Percentiles rank a stretch among this genome's conserved stretches.
These are phyloP conservation scores for Haematococcus lacustris DNA, from an alignment of 139 green algal species.

Conservation along the genomic window DNA sequence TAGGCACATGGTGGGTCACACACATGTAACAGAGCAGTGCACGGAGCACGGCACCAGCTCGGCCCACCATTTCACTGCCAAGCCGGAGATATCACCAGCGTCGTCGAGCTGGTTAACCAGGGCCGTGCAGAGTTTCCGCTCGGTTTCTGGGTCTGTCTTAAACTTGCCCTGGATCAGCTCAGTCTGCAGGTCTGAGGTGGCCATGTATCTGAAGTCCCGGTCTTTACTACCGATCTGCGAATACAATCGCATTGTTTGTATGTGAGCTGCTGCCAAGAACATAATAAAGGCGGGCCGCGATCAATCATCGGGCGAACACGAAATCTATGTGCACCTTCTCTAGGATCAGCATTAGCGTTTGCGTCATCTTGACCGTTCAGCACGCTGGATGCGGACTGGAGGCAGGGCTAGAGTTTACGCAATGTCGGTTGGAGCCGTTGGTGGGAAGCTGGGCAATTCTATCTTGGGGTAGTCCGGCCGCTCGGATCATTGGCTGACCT, in stretches of 20 bases:
- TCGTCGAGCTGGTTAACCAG: constrained; percentile 87
- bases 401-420: too few species aligned
- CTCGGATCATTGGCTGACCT: too few species aligned
- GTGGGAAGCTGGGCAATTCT: too few species aligned
- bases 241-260: not conserved
- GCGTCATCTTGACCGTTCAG: too few species aligned
- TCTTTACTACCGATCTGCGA: constrained; percentile 56
- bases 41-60: not conserved
- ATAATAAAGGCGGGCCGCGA: not conserved
- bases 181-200: constrained; percentile 79
- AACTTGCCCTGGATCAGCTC: constrained; percentile 79
- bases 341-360: not conserved
- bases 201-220: constrained; percentile 92
- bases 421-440: too few species aligned
- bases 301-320: not conserved
- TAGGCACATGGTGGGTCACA: not conserved
- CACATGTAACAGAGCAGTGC: constrained; percentile 2
- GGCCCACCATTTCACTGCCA: constrained; percentile 84
- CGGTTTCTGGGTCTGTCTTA: constrained; percentile 53
- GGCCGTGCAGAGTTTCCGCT: constrained; percentile 54
- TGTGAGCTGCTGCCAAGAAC: not conserved
- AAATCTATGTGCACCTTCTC: not conserved
- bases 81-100: constrained; percentile 76
- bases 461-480: too few species aligned
- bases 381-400: too few species aligned